These are phyloP conservation scores for Hypoxylon crocopeplum DNA, from an alignment of 495 filamentous ascomycete species.

Conservation along the genomic window DNA sequence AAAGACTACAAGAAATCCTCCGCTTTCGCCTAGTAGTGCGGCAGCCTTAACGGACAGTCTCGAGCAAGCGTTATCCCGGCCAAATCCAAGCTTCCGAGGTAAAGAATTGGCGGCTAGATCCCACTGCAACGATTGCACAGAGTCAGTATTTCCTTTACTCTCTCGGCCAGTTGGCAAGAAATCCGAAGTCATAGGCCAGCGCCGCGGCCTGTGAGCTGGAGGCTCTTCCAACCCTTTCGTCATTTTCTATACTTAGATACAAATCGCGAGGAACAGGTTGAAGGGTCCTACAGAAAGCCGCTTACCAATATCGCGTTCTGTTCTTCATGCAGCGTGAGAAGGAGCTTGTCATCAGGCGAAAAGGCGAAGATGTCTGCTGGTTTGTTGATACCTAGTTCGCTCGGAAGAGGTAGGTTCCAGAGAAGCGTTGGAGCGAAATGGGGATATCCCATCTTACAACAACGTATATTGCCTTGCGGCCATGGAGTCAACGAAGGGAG, in stretches of 20 bases:
- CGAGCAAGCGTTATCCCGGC: background rate
- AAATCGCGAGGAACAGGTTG: no score
- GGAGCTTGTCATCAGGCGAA: background rate
- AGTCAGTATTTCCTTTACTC: background rate
- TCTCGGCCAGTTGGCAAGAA: no score
- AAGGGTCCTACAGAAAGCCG: no score
- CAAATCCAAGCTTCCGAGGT: conserved; percentile 1
- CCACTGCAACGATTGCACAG: background rate
- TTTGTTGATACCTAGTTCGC: background rate
- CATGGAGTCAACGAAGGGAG: no score
- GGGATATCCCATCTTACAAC: conserved; percentile 13
- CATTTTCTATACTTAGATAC: no score
- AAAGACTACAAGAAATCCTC: background rate
- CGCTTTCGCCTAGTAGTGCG: background rate
- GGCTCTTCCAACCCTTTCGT: no score
- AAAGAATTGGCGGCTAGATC: background rate
- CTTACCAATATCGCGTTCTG: conserved; percentile 3
- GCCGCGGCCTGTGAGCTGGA: no score
- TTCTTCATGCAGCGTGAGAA: conserved; percentile 1
- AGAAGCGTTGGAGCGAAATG: conserved; percentile 14
- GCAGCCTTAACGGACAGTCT: background rate
- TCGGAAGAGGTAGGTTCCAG: conserved; percentile 5
- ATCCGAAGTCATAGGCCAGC: no score
- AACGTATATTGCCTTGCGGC: no score
- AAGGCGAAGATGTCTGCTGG: background rate